phyloP scores from a whole-genome alignment of 2,329 filamentous ascomycete genomes.

The Mollisia scopiformis region DNA sequence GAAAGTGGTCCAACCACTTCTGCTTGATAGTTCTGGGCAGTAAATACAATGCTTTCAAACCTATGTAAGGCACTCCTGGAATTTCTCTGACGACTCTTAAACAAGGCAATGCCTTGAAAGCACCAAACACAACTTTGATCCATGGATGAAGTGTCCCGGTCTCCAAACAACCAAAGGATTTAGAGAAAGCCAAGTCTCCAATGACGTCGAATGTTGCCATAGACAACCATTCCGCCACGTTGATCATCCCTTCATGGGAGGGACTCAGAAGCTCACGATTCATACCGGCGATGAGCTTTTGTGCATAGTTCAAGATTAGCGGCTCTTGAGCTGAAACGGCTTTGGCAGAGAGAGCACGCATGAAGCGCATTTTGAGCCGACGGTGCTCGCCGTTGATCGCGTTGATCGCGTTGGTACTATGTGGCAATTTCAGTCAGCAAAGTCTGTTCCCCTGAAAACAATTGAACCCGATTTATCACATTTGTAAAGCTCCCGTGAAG shows the following conservation, averaged over 20 bases:
- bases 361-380: not conserved
- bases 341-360: not conserved
- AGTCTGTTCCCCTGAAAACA: no score
- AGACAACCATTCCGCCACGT: no score
- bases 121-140: not conserved
- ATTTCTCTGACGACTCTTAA: no score
- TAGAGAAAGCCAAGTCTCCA: not conserved
- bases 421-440: no score
- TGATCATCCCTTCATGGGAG: no score
- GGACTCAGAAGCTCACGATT: not conserved
- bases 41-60: no score
- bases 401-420: not conserved
- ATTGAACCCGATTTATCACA: no score
- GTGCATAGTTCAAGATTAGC: not conserved
- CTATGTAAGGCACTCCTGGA: not conserved
- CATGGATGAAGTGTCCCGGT: not conserved
- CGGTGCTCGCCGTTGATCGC: not conserved
- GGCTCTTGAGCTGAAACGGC: not conserved
- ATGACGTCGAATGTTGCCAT: conserved; percentile 6
- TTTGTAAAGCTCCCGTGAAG: no score
- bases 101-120: not conserved
- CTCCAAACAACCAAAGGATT: conserved; percentile 2
- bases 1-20: no score
- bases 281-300: not conserved
- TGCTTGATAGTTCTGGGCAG: no score